Percentiles rank a stretch among this genome's conserved stretches.
Evolutionary conservation across 768 basidiomycete genomes (phyloP).

Genomic region (Boletus rufocinnamomeus): DNA sequence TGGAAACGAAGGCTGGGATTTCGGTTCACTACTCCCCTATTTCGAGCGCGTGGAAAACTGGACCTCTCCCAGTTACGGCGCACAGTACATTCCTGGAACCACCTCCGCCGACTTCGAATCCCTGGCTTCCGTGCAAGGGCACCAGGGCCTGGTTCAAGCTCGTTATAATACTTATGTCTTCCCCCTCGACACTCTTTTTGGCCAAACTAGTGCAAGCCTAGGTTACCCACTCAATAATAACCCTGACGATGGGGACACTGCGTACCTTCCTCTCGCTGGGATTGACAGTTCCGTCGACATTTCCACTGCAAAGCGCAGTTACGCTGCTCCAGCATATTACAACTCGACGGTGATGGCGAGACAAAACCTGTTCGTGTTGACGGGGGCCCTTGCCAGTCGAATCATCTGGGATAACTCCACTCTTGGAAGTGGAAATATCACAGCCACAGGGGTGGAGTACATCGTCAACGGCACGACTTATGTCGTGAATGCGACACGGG

Average conservation of each 20-base stretch:
- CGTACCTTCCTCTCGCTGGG: background rate
- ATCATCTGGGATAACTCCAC: background rate
- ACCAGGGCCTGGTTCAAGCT: background rate
- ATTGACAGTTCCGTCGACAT: background rate
- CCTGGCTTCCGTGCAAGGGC: background rate
- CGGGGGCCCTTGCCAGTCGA: background rate
- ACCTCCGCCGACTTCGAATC: background rate
- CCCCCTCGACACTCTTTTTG: background rate
- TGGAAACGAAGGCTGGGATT: background rate
- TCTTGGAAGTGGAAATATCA: background rate
- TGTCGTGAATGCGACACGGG: background rate
- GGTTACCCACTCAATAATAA: background rate
- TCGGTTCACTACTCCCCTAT: background rate
- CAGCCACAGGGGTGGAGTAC: background rate
- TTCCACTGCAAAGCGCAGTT: background rate
- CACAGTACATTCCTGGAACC: background rate
- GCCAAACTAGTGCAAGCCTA: background rate
- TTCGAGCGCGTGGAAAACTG: conserved; percentile 2
- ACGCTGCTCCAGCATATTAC: background rate
- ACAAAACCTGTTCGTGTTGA: background rate
- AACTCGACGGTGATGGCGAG: background rate
- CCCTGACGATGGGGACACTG: background rate
- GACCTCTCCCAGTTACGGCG: background rate
- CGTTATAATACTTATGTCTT: background rate
- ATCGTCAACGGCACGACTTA: background rate